Conservation (phyloP, 441 rosid genomes). For the Adansonia gregorii region DNA sequence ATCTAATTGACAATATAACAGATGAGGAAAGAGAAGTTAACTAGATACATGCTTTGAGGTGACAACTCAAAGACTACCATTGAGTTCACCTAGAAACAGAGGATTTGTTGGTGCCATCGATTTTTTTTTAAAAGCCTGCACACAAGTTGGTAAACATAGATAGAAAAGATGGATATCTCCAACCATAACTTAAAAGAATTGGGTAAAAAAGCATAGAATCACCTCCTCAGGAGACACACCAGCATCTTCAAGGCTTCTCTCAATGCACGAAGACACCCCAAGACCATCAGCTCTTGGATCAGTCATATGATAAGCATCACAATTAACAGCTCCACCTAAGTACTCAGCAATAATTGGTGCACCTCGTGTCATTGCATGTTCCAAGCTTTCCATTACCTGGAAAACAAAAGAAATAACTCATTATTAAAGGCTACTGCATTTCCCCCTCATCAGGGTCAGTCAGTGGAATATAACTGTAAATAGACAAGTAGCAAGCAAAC, state of each 20-base stretch:
- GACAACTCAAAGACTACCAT: slow-evolving; percentile 13
- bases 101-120: neutral
- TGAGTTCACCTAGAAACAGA: neutral
- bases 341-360: slow-evolving; percentile 94
- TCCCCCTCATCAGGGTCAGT: neutral
- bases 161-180: neutral
- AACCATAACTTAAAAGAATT: neutral
- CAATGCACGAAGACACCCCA: slow-evolving; percentile 96
- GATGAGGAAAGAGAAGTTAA: neutral
- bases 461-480: neutral
- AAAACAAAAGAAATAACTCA: slow-evolving; percentile 12
- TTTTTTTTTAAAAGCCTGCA: neutral
- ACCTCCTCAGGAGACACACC: slow-evolving; percentile 98
- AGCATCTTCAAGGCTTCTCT: slow-evolving; percentile 94
- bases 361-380: slow-evolving; percentile 91
- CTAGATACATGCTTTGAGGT: neutral
- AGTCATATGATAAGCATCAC: slow-evolving; percentile 99
- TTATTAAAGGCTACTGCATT: slow-evolving; percentile 8
- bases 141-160: neutral
- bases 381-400: slow-evolving; percentile 98
- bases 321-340: slow-evolving; percentile 93
- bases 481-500: slow-evolving; percentile 8
- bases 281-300: slow-evolving; percentile 99
- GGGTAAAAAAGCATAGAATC: slow-evolving; percentile 16
- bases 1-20: neutral